Evolutionary conservation across 2,329 filamentous ascomycete genomes (phyloP), one percentile per base, ranked within the genome.

Genomic region (Zymoseptoria ardabiliae): DNA sequence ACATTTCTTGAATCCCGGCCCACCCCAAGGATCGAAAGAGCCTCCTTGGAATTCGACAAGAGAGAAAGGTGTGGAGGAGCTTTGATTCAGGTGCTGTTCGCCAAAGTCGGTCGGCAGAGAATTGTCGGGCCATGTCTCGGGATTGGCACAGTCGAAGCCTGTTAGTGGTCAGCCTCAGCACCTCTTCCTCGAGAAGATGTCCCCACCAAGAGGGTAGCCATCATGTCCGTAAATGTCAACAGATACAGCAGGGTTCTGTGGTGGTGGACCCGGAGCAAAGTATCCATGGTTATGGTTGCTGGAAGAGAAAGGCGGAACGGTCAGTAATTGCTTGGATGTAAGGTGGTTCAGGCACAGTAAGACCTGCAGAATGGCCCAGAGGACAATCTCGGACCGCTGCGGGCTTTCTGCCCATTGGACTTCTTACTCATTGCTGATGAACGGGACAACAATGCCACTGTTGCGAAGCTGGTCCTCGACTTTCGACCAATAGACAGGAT

Each of bases 21-120:
- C 89, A 54, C 88, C 90, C 82, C 88, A 93, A 0, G 85, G 84
- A 69, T 91, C 88, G 61, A 87, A 91, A 0, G 85, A 78, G 21
- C 72, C 72, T 19, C 72, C 73, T 60, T 75, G 73, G 51, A 74
- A 74, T 73, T 88, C 86, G 1, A 85, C 60, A 10, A 90, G 77
- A 0, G 85, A 80, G 68, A 85, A 89, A 0, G 86, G 86, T 0
- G 86, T 89, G 0, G 72, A 79, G 0, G 87, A 85, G 55, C 86
- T 89, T 49, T 87, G 81, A 9, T 79, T 68, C 58, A 81, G 71
- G 70, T 90, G 86, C 0, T 75, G 65, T 1, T 76, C 69, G 53
- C 79, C 77, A 66, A 79, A 87, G 58, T 80, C 75, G 0, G 81
- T 85, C 0, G 85, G 85, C 2, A 90, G 68, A 4, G 71, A 74